Percentiles rank a stretch among this genome's conserved stretches.
phyloP scores from a whole-genome alignment of 2,329 filamentous ascomycete genomes.

The Epichloe typhina region DNA sequence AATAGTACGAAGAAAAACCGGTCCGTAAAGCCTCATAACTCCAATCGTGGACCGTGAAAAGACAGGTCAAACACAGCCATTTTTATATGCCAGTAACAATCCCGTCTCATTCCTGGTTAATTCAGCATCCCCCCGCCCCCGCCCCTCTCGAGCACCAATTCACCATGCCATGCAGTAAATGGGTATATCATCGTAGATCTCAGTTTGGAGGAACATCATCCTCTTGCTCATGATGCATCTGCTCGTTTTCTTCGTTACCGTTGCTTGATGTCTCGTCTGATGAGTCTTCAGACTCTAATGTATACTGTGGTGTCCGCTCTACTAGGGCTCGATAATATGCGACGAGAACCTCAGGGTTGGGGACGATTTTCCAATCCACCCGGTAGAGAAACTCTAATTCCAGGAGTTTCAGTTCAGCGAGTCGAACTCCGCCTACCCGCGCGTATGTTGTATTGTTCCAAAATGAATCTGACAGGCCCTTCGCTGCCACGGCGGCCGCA shows the following conservation, averaged over 20 bases:
- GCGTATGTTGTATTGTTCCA: conserved; percentile 98
- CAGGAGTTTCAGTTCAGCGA: conserved; percentile 77
- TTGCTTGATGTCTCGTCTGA: conserved; percentile 7
- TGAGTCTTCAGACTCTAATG: conserved; percentile 28
- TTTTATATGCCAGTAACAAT: background rate
- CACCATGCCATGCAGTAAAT: background rate
- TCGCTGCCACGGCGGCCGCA: conserved; percentile 87
- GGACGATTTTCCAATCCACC: conserved; percentile 94
- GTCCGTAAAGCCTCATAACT: background rate
- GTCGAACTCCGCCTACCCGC: conserved; percentile 79
- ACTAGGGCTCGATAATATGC: conserved; percentile 89
- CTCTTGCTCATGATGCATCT: conserved; percentile 13
- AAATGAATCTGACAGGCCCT: conserved; percentile 90
- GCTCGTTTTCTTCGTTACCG: conserved; percentile 20
- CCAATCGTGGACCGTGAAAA: background rate
- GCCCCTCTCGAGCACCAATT: background rate
- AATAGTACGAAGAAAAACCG: background rate
- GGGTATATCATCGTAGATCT: conserved; percentile 9
- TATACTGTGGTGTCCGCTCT: conserved; percentile 46
- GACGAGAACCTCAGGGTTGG: conserved; percentile 81
- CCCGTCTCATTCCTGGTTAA: background rate
- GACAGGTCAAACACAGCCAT: background rate
- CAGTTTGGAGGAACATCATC: background rate
- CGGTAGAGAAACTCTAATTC: conserved; percentile 88
- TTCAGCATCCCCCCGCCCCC: background rate